Conservation (phyloP, 306 rosid genomes). For the Vicia faba region DNA sequence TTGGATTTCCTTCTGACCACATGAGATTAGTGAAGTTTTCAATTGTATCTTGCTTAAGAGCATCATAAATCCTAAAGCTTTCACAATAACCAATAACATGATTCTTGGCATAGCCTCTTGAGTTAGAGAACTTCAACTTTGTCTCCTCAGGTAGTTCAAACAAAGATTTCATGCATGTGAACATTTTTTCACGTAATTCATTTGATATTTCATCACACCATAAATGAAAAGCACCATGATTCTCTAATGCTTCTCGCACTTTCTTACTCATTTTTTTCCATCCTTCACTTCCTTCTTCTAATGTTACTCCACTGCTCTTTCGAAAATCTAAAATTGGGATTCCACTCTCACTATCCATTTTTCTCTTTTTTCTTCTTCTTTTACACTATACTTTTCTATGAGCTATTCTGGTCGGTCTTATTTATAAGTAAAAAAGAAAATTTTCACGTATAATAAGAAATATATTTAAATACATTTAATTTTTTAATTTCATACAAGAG, state of each 20-base stretch:
- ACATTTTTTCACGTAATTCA: conserved; percentile 28
- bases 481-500: too few species aligned
- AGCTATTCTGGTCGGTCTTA: too few species aligned
- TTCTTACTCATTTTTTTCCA: too few species aligned
- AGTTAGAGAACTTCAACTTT: conserved; percentile 37
- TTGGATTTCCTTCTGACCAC: conserved; percentile 60
- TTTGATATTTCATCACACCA: conserved; percentile 21
- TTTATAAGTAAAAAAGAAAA: too few species aligned
- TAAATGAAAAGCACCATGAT: conserved; percentile 35
- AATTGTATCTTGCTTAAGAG: background rate
- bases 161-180: conserved; percentile 37
- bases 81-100: conserved; percentile 36
- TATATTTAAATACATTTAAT: too few species aligned
- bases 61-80: conserved; percentile 52
- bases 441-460: too few species aligned
- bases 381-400: background rate
- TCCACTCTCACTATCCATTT: conserved; percentile 20
- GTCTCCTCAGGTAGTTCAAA: conserved; percentile 58
- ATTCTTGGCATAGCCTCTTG: conserved; percentile 44
- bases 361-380: background rate
- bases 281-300: conserved; percentile 46
- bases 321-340: conserved; percentile 37
- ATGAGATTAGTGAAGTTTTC: conserved; percentile 49
- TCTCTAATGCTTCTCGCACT: conserved; percentile 32
- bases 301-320: background rate